phyloP scores from a whole-genome alignment of 805 yeast genomes.

The Cyberlindnera amylophila region DNA sequence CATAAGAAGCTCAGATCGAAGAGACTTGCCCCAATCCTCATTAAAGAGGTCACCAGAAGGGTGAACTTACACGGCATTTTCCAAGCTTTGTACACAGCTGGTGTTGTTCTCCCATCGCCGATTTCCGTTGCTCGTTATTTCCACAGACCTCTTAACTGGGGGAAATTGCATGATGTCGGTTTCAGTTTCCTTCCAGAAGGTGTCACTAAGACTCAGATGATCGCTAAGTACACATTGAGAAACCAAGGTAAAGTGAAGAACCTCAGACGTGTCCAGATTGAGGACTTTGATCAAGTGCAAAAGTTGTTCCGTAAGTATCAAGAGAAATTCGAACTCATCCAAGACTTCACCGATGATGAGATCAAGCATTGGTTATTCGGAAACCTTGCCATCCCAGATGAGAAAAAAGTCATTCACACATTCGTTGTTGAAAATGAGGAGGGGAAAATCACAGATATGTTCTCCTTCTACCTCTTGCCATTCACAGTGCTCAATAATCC shows the following conservation, averaged over 20 bases:
- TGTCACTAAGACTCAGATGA: conserved; percentile 67
- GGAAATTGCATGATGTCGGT: conserved; percentile 83
- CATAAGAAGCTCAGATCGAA: conserved; percentile 93
- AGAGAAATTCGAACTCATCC: conserved; percentile 66
- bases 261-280: conserved; percentile 44
- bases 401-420: conserved; percentile 57
- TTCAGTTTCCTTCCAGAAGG: conserved; percentile 76
- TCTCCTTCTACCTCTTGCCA: conserved; percentile 86
- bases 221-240: conserved; percentile 62
- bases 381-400: conserved; percentile 32
- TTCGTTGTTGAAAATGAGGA: conserved; percentile 64
- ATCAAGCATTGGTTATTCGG: conserved; percentile 80
- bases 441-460: conserved; percentile 77
- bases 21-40: conserved; percentile 89
- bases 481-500: conserved; percentile 73
- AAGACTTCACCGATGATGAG: conserved; percentile 65
- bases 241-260: conserved; percentile 47
- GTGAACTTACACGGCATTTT: conserved; percentile 81
- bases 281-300: conserved; percentile 64
- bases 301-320: conserved; percentile 61
- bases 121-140: conserved; percentile 83
- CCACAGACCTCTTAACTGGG: conserved; percentile 94
- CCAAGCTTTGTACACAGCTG: conserved; percentile 96
- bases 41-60: conserved; percentile 90
- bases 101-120: conserved; percentile 89